Percentiles rank a stretch among this genome's conserved stretches.
phyloP scores from a whole-genome alignment of 2,329 filamentous ascomycete species.

The Nannizzia gypsea region DNA sequence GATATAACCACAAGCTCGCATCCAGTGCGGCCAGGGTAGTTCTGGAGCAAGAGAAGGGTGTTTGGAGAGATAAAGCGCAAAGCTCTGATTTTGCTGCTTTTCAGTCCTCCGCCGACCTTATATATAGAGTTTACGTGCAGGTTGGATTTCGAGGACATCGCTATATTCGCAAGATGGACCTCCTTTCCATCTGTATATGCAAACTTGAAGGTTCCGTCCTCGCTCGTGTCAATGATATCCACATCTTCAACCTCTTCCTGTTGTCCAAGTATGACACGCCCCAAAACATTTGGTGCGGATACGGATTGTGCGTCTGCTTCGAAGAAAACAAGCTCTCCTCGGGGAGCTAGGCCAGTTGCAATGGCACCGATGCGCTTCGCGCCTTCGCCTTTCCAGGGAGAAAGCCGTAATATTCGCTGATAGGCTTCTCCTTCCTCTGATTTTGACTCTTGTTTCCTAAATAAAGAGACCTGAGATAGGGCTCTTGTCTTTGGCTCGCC shows the following conservation, averaged over 20 bases:
- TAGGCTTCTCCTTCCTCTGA: conserved; percentile 45
- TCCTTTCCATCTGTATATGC: conserved; percentile 69
- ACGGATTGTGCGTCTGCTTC: conserved; percentile 49
- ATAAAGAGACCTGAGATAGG: conserved; percentile 42
- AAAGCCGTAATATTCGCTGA: conserved; percentile 47
- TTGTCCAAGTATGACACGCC: conserved; percentile 40
- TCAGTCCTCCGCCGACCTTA: conserved; percentile 2
- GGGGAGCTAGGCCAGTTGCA: conserved; percentile 63
- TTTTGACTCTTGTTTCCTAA: conserved; percentile 29
- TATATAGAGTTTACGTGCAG: conserved; percentile 19
- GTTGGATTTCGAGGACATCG: conserved; percentile 36
- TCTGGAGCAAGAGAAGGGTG: conserved; percentile 45
- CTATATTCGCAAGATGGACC: conserved; percentile 55
- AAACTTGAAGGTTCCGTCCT: conserved; percentile 48
- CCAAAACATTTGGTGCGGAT: conserved; percentile 41
- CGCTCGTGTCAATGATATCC: conserved; percentile 28
- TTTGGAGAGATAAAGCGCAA: conserved; percentile 45
- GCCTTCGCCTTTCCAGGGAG: conserved; percentile 41
- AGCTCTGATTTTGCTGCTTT: conserved; percentile 42
- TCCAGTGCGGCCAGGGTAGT: conserved; percentile 43
- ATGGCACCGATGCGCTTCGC: conserved; percentile 60
- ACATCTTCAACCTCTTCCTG: conserved; percentile 42
- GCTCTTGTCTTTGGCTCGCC: conserved; percentile 15
- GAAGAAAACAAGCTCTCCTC: conserved; percentile 71
- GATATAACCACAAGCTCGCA: conserved; percentile 43